Conservation (phyloP, 768 basidiomycete genomes). For the Leccinum barrowsii region DNA sequence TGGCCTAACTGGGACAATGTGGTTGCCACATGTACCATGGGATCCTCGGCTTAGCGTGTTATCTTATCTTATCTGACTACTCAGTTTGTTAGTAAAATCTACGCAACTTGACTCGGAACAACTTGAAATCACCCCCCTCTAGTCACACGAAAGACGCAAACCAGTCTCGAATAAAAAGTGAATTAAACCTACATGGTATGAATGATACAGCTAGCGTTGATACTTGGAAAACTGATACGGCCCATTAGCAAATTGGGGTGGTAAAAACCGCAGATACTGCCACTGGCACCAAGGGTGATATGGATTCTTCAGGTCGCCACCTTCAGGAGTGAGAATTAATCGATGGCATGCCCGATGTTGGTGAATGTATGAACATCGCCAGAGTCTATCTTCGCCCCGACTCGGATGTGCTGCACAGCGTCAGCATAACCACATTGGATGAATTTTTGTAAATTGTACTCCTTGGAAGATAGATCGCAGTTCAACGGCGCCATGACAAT, state of each 20-base stretch:
- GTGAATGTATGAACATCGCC: neutral
- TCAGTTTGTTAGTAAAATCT: neutral
- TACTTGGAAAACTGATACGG: neutral
- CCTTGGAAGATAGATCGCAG: neutral
- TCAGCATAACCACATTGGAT: neutral
- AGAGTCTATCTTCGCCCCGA: neutral
- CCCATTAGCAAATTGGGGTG: neutral
- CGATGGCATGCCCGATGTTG: neutral
- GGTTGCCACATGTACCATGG: slow-evolving; percentile 6
- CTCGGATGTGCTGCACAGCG: too few species aligned
- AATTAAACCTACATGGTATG: neutral
- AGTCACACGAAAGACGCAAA: neutral
- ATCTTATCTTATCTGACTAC: slow-evolving; percentile 25
- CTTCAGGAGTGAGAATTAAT: neutral
- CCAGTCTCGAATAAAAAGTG: neutral
- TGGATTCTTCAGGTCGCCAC: neutral
- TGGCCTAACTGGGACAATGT: slow-evolving; percentile 2
- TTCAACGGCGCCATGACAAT: neutral
- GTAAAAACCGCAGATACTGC: neutral
- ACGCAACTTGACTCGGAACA: neutral
- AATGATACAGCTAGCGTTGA: neutral
- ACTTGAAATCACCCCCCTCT: neutral
- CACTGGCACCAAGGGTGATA: neutral
- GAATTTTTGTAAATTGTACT: neutral
- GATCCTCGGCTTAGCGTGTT: neutral